A percentile compares a stretch with the other conserved stretches of the same genome.
Evolutionary conservation across 768 basidiomycete species (phyloP).

Genomic region (Russula brevipes): DNA sequence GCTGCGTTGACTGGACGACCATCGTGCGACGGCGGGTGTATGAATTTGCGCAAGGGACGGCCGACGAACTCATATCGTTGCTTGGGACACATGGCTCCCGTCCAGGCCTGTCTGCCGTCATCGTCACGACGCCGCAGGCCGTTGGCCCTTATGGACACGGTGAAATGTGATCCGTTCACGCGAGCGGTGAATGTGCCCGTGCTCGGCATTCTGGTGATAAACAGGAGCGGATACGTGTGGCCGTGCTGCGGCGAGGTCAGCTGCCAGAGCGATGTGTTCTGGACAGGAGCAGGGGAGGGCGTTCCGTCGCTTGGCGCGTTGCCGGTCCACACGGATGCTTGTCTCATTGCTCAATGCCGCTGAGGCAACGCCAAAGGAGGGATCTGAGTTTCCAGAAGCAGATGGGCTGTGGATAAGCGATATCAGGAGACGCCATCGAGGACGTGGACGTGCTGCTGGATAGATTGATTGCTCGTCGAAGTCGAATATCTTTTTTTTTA

Average conservation of each 20-base stretch:
- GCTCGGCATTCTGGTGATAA: slow-evolving; percentile 81
- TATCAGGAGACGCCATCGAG: slow-evolving; percentile 64
- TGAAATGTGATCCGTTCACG: slow-evolving; percentile 96
- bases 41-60: slow-evolving; percentile 65
- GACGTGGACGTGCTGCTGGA: slow-evolving; percentile 48
- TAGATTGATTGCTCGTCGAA: slow-evolving; percentile 25
- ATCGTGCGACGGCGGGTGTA: background rate
- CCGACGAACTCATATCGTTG: slow-evolving; percentile 95
- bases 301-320: slow-evolving; percentile 79
- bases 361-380: slow-evolving; percentile 26
- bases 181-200: slow-evolving; percentile 82
- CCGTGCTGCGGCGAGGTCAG: slow-evolving; percentile 95
- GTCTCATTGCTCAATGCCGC: slow-evolving; percentile 79
- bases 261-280: slow-evolving; percentile 66
- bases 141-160: slow-evolving; percentile 88
- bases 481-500: background rate
- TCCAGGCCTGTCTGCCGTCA: slow-evolving; percentile 75
- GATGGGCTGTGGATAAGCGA: slow-evolving; percentile 43
- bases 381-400: slow-evolving; percentile 23
- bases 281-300: slow-evolving; percentile 81
- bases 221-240: slow-evolving; percentile 98
- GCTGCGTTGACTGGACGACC: background rate
- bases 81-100: slow-evolving; percentile 85
- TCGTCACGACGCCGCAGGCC: slow-evolving; percentile 97
- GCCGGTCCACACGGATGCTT: slow-evolving; percentile 87